Base-by-base conservation (phyloP, 1,284 basidiomycete genomes). In the Trichosporon inkin region DNA sequence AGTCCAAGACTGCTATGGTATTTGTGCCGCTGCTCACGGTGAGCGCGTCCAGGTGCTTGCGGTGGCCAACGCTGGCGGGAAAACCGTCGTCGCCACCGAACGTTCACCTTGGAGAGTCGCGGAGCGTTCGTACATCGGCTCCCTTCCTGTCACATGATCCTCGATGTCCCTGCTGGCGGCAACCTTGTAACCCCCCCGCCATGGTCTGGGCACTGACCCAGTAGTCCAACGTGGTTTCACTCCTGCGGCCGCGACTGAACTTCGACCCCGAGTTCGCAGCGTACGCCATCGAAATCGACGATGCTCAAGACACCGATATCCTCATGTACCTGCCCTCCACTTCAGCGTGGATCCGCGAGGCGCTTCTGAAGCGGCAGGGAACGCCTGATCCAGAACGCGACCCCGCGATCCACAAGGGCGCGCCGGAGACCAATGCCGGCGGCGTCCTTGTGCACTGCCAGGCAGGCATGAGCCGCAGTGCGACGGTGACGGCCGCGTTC, bases 381-480 rank as follows among this genome's bases (percentile, higher is more conserved):
- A 49, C 44, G 44, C 44, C 44, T 8, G 44, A 49, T 16, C 22
- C 24, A 22, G 44, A 49, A 24, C 37, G 39, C 13, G 41, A 41
- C 19, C 20, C 38, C 16, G 40, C 22, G 6, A 57, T 58, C 10
- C 58, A 55, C 22, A 41, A 28, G 44, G 20, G 40, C 7, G 58
- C 58, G 1, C 57, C 57, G 3, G 54, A 22, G 20, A 68, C 86
- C 68, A 88, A 87, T 68, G 84, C 84, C 0, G 81, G 86, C 28
- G 87, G 87, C 1, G 87, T 94, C 0, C 80, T 93, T 16, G 88
- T 93, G 0, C 91, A 94, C 74, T 93, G 91, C 72, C 85, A 89
- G 64, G 90, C 89, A 22, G 90, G 90, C 22, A 83, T 91, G 78
- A 91, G 89, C 69, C 84, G 91, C 22, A 90, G 88, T 65, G 85